Evolutionary conservation across 1,139 yeast species (phyloP).

Genomic region (Candida freyschussii): DNA sequence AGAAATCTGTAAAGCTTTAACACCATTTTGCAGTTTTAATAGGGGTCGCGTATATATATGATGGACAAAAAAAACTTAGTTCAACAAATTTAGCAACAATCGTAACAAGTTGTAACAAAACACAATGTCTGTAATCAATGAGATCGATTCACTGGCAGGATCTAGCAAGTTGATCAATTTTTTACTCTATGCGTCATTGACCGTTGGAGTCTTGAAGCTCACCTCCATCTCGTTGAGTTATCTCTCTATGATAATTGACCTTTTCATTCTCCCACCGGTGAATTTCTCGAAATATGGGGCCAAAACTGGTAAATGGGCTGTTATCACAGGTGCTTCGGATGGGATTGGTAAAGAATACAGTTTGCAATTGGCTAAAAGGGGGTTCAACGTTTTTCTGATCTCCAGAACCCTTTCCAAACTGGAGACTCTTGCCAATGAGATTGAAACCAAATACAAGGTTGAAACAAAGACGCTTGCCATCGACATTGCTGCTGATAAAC

Average conservation of each 20-base stretch:
- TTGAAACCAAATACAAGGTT: conserved; percentile 56
- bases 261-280: conserved; percentile 61
- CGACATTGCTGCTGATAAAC: conserved; percentile 55
- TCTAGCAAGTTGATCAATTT: conserved; percentile 22
- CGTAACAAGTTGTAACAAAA: no score
- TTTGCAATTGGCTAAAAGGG: conserved; percentile 75
- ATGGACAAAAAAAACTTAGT: no score
- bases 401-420: conserved; percentile 82
- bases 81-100: no score
- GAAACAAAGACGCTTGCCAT: conserved; percentile 66
- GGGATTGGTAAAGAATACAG: conserved; percentile 96
- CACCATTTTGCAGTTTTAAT: no score
- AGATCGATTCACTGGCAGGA: conserved; percentile 22
- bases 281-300: conserved; percentile 71
- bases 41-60: no score
- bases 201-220: conserved; percentile 46
- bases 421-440: conserved; percentile 58
- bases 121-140: conserved; percentile 27
- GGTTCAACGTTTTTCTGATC: conserved; percentile 76
- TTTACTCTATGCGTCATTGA: conserved; percentile 33
- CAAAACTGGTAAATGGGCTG: conserved; percentile 62
- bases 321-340: conserved; percentile 95
- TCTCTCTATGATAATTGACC: conserved; percentile 44
- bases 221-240: conserved; percentile 41
- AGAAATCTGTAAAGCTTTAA: conserved; percentile 6